Base-by-base conservation (phyloP, 768 basidiomycete genomes). In the Amanita pseudoporphyria region DNA sequence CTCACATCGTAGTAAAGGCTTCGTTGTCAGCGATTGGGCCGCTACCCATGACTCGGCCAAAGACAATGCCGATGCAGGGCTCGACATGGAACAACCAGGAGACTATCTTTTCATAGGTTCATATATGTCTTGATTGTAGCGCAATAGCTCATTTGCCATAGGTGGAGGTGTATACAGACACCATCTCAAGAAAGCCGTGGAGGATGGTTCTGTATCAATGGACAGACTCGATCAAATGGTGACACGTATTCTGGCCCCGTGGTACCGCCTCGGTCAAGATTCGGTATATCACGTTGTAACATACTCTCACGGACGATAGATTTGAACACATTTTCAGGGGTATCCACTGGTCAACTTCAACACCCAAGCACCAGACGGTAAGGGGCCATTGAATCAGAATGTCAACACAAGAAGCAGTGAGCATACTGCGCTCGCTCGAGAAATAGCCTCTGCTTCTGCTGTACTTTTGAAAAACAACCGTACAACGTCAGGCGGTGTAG, bases 391-490 rank as follows among this genome's bases (percentile, higher is more conserved):
- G 28, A 77, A 76, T 58, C 63, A 71, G 12, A 57, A 63, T 21
- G 67, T 76, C 3, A 66, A 68, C 16, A 73, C 75, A 3, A 67
- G 73, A 24, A 69, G 66, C 1, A 65, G 58, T 10, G 67, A 58
- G 0, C 76, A 77, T 55, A 76, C 72, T 1, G 68, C 73, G 3
- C 64, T 86, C 14, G 77, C 73, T 14, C 70, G 72, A 21, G 76
- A 84, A 53, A 81, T 89, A 26, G 86, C 77, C 4, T 72, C 77
- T 0, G 78, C 76, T 0, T 82, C 81, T 0, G 78, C 79, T 1
- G 81, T 87, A 16, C 61, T 88, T 30, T 69, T 87, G 10, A 87
- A 87, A 66, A 87, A 87, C 60, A 66, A 70, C 32, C 61, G 73
- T 53, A 68, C 64, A 12, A 60, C 63, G 22, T 68, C 62, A 2